A percentile compares a stretch with the other conserved stretches of the same genome.
These are phyloP conservation scores for Furcasterigmium furcatum DNA, from an alignment of 2,329 filamentous ascomycete genomes.

Conservation along the genomic window DNA sequence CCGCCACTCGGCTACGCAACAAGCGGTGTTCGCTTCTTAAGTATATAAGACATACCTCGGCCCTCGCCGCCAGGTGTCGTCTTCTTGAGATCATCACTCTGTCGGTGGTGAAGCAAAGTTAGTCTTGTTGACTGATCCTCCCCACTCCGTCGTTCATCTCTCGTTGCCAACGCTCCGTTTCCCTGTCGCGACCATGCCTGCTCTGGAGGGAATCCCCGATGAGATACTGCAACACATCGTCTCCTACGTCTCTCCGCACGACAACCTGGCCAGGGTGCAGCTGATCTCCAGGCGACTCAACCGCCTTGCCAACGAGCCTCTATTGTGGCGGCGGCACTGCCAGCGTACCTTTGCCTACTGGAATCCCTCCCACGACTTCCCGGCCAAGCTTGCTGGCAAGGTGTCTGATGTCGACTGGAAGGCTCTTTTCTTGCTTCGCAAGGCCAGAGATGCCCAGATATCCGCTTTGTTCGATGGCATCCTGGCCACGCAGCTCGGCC, in stretches of 20 bases:
- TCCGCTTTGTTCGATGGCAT: conserved; percentile 62
- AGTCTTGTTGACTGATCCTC: background rate
- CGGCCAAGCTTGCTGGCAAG: conserved; percentile 47
- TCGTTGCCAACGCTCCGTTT: background rate
- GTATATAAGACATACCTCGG: too few relatives aligned
- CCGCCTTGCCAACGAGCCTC: conserved; percentile 63
- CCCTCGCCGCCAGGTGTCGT: too few relatives aligned
- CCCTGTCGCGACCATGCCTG: conserved; percentile 19
- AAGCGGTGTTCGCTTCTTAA: too few relatives aligned
- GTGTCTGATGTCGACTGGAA: conserved; percentile 71
- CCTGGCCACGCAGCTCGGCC: conserved; percentile 65
- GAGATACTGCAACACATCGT: conserved; percentile 84
- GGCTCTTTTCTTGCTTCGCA: conserved; percentile 56
- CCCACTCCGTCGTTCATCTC: background rate
- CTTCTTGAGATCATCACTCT: background rate
- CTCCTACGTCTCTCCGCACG: conserved; percentile 54
- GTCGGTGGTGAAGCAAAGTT: background rate
- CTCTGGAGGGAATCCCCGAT: conserved; percentile 61
- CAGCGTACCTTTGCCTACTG: conserved; percentile 68
- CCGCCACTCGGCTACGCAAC: background rate
- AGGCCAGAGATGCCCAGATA: conserved; percentile 47
- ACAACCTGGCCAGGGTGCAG: conserved; percentile 46
- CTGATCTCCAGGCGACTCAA: conserved; percentile 61
- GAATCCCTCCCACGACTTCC: conserved; percentile 62
- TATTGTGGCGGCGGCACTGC: conserved; percentile 82